These are phyloP conservation scores for Pythium insidiosum DNA, from an alignment of 352 stramenopile genomes.

Conservation along the genomic window DNA sequence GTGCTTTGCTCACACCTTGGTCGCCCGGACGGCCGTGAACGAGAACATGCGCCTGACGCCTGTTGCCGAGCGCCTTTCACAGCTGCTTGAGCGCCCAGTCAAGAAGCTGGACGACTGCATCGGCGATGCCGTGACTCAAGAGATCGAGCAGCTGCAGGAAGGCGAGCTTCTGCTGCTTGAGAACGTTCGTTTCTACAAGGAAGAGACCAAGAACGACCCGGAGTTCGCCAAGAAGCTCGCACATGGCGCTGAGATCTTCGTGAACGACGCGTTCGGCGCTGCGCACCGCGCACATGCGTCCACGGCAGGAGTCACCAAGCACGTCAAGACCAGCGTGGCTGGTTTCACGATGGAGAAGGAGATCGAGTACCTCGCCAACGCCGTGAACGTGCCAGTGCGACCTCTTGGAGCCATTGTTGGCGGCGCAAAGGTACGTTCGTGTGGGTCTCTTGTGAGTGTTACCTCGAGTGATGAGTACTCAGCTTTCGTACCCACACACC, in stretches of 20 bases:
- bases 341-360: slow-evolving; percentile 98
- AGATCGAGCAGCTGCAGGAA: slow-evolving; percentile 77
- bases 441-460: not conserved
- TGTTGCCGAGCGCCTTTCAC: slow-evolving; percentile 89
- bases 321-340: slow-evolving; percentile 88
- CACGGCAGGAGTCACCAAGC: slow-evolving; percentile 96
- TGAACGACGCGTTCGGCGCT: slow-evolving; percentile 98
- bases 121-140: slow-evolving; percentile 80
- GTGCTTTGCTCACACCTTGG: slow-evolving; percentile 96
- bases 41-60: slow-evolving; percentile 83
- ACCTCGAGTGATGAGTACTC: not conserved
- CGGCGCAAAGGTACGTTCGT: slow-evolving; percentile 87
- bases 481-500: not conserved
- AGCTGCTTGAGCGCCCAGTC: slow-evolving; percentile 89
- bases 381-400: slow-evolving; percentile 83
- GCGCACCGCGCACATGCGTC: slow-evolving; percentile 96
- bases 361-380: slow-evolving; percentile 92
- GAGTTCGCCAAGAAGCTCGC: slow-evolving; percentile 94
- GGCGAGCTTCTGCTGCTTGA: slow-evolving; percentile 92
- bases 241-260: slow-evolving; percentile 90
- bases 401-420: slow-evolving; percentile 95
- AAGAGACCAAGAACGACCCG: slow-evolving; percentile 96
- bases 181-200: slow-evolving; percentile 97
- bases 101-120: slow-evolving; percentile 95
- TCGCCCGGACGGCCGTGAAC: slow-evolving; percentile 90